These are phyloP conservation scores for Coemansia sp. DNA, from an alignment of 192 early-diverging fungal genomes.

Conservation along the genomic window DNA sequence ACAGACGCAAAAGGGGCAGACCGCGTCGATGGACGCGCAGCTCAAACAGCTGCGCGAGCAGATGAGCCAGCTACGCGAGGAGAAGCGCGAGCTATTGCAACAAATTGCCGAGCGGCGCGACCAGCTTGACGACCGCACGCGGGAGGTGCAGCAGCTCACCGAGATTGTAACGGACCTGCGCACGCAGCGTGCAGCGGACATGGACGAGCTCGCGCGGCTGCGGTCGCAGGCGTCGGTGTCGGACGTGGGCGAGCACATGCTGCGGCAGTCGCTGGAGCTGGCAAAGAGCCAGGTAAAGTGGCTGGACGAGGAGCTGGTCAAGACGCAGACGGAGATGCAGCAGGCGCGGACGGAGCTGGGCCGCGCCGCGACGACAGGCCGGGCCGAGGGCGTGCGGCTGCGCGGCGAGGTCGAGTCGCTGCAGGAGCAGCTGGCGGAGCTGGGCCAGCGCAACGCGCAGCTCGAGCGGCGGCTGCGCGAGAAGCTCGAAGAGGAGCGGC, in stretches of 20 bases:
- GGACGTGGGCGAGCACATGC: constrained; percentile 44
- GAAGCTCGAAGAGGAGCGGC: constrained; percentile 50
- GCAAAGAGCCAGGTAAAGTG: constrained; percentile 28
- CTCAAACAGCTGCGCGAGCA: constrained; percentile 16
- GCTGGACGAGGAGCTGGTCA: constrained; percentile 62
- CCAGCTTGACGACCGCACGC: constrained; percentile 27
- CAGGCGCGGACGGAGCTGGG: constrained; percentile 34
- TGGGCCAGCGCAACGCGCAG: constrained; percentile 39
- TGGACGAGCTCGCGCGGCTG: constrained; percentile 36
- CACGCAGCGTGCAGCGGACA: constrained; percentile 18
- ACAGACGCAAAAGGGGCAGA: constrained; percentile 9
- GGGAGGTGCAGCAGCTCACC: constrained; percentile 16
- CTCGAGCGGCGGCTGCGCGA: constrained; percentile 51
- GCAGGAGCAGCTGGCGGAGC: constrained; percentile 47
- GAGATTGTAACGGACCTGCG: constrained; percentile 31
- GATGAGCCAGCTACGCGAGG: constrained; percentile 21
- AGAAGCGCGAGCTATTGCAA: constrained; percentile 31
- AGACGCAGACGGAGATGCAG: constrained; percentile 46
- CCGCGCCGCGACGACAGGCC: constrained; percentile 11
- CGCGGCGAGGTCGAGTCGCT: constrained; percentile 57
- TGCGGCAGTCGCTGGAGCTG: constrained; percentile 32
- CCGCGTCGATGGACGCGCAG: neutral
- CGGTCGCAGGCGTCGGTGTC: constrained; percentile 33
- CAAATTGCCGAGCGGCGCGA: constrained; percentile 43
- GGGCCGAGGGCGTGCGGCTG: constrained; percentile 54